Percentiles rank a stretch among this genome's conserved stretches.
phyloP scores from a whole-genome alignment of 225 moss, liverwort and hornwort species.

The Thuidium tamariscinum region DNA sequence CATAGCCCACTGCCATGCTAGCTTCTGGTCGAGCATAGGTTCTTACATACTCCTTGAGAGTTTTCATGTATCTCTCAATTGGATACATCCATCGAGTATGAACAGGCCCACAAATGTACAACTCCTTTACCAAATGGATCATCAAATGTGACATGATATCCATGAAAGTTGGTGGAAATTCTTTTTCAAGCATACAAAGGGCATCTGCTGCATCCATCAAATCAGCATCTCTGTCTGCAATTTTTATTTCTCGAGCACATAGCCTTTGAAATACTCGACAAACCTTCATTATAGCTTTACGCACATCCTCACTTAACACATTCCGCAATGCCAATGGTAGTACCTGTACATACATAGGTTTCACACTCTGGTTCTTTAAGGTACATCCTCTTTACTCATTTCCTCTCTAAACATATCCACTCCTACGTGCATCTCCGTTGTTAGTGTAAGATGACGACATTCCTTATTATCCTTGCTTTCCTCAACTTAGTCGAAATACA shows the following conservation, averaged over 20 bases:
- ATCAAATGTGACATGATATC: background rate
- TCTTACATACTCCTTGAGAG: background rate
- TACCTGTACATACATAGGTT: no score
- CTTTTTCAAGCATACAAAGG: background rate
- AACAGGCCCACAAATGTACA: background rate
- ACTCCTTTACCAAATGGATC: background rate
- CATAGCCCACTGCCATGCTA: background rate
- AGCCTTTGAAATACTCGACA: background rate
- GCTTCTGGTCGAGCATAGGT: background rate
- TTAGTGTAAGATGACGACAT: no score
- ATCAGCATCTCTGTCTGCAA: background rate
- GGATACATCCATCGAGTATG: background rate
- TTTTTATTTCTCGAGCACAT: background rate
- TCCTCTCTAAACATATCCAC: no score
- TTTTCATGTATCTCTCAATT: background rate
- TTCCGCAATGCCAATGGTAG: background rate
- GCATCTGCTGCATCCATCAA: background rate
- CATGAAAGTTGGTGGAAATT: background rate
- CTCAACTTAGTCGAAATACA: no score
- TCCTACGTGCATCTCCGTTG: no score
- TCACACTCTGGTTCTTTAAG: no score
- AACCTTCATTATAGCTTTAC: no score
- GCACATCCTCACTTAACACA: no score
- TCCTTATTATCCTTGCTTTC: no score
- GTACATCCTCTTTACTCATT: no score